A percentile compares a stretch with the other conserved stretches of the same genome.
phyloP scores from a whole-genome alignment of 805 yeast genomes.

The Isabelozyma gotoi region DNA sequence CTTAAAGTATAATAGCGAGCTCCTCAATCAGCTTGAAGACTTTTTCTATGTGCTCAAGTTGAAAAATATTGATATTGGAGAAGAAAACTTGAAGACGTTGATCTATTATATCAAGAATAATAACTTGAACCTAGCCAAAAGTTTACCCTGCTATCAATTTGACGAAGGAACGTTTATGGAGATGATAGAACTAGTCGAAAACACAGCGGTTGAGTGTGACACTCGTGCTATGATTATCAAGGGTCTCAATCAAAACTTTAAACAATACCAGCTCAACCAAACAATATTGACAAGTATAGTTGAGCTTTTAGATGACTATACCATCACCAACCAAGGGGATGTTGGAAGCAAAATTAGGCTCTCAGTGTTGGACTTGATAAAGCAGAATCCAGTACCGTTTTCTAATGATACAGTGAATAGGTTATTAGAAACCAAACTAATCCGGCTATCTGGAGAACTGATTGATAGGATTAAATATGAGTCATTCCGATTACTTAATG shows the following conservation, averaged over 20 bases:
- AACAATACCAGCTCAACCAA: slow-evolving; percentile 5
- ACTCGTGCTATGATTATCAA: slow-evolving; percentile 24
- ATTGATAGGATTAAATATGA: slow-evolving; percentile 51
- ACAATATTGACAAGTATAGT: slow-evolving; percentile 12
- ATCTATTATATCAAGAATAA: slow-evolving; percentile 36
- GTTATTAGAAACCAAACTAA: slow-evolving; percentile 25
- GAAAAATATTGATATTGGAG: slow-evolving; percentile 2
- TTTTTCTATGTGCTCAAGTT: slow-evolving; percentile 14
- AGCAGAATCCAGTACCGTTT: slow-evolving; percentile 16
- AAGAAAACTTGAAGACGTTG: slow-evolving; percentile 24
- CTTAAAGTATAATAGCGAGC: slow-evolving; percentile 3
- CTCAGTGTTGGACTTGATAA: slow-evolving; percentile 46
- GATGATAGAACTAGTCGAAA: slow-evolving; percentile 23
- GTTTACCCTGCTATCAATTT: slow-evolving; percentile 29
- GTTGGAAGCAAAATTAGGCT: slow-evolving; percentile 78
- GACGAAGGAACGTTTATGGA: slow-evolving; percentile 10
- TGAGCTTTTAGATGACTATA: slow-evolving; percentile 67
- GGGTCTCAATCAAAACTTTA: slow-evolving; percentile 15
- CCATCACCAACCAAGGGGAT: slow-evolving; percentile 81
- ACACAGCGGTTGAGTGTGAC: slow-evolving; percentile 27
- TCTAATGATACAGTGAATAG: not conserved
- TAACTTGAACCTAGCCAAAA: slow-evolving; percentile 35
- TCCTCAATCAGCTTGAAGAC: slow-evolving; percentile 8
- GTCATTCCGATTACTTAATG: slow-evolving; percentile 40
- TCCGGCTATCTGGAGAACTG: slow-evolving; percentile 64